A percentile compares a stretch with the other conserved stretches of the same genome.
phyloP scores from a whole-genome alignment of 2,329 filamentous ascomycete genomes.

The Sphaerostilbella broomeana region DNA sequence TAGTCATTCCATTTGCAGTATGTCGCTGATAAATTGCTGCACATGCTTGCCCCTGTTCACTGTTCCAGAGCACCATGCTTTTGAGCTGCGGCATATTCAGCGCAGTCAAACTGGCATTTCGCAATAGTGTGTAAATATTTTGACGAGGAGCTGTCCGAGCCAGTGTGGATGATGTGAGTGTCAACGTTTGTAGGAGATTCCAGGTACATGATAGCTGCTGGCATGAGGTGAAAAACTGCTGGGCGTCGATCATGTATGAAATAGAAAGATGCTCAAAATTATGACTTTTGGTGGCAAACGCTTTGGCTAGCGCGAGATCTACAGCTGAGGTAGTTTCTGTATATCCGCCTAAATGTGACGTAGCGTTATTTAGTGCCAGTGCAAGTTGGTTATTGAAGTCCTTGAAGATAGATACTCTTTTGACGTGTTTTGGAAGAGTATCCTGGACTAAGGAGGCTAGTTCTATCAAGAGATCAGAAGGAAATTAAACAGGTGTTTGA shows the following conservation, averaged over 20 bases:
- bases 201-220: slow-evolving; percentile 5
- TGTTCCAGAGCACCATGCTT: slow-evolving; percentile 2
- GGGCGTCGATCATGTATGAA: slow-evolving; percentile 11
- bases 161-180: slow-evolving; percentile 3
- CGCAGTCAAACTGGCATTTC: background rate
- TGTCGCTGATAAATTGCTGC: slow-evolving; percentile 2
- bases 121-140: background rate
- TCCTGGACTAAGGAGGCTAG: background rate
- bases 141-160: slow-evolving; percentile 5
- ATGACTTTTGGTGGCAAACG: slow-evolving; percentile 8
- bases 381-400: slow-evolving; percentile 10
- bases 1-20: background rate
- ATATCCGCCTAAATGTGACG: background rate
- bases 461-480: background rate
- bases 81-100: background rate
- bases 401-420: slow-evolving; percentile 11
- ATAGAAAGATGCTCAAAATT: slow-evolving; percentile 11
- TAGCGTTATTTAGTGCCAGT: slow-evolving; percentile 2
- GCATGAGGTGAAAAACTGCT: slow-evolving; percentile 8
- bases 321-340: slow-evolving; percentile 5
- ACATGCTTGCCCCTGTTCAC: slow-evolving; percentile 2
- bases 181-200: background rate
- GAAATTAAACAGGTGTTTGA: background rate
- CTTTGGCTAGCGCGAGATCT: slow-evolving; percentile 3
- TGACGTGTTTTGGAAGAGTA: background rate